A percentile compares a stretch with the other conserved stretches of the same genome.
phyloP scores from a whole-genome alignment of 164 flowering plant species.

The Vitis cinerea region DNA sequence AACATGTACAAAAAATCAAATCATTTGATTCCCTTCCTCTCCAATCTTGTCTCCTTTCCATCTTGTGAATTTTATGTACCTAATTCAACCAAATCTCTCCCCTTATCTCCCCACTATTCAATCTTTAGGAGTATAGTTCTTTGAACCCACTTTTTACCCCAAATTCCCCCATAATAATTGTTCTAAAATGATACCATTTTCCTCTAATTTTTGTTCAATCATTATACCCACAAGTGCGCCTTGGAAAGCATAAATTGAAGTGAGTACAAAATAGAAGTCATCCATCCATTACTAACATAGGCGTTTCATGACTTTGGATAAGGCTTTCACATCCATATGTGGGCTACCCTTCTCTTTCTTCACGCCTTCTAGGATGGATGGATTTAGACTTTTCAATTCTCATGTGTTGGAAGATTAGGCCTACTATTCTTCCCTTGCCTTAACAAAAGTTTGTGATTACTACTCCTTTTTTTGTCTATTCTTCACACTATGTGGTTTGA shows the following conservation, averaged over 20 bases:
- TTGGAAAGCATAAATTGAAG: slow-evolving; percentile 7
- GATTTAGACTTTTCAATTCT: slow-evolving; percentile 9
- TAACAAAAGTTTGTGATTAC: slow-evolving; percentile 15
- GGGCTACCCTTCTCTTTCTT: slow-evolving; percentile 6
- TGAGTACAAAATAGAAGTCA: slow-evolving; percentile 12
- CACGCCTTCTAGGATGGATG: slow-evolving; percentile 9
- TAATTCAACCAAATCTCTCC: background rate
- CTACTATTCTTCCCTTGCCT: too few species aligned
- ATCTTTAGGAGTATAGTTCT: background rate
- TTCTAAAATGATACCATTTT: slow-evolving; percentile 10
- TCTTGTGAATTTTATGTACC: background rate
- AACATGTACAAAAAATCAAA: background rate
- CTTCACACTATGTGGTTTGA: background rate
- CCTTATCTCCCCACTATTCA: background rate
- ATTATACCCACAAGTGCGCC: slow-evolving; percentile 8
- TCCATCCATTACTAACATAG: slow-evolving; percentile 11
- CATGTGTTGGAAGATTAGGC: background rate
- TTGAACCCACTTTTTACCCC: slow-evolving; percentile 3
- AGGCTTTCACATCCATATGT: slow-evolving; percentile 17
- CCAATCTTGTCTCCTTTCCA: background rate
- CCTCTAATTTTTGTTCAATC: background rate
- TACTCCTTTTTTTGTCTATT: slow-evolving; percentile 1
- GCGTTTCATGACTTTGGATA: slow-evolving; percentile 15
- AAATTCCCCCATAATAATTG: slow-evolving; percentile 22
- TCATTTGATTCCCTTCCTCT: background rate